A percentile compares a stretch with the other conserved stretches of the same genome.
Conservation (phyloP, 371 early-diverging fungal genomes). For the Thermomucor indicae-seudaticae region DNA sequence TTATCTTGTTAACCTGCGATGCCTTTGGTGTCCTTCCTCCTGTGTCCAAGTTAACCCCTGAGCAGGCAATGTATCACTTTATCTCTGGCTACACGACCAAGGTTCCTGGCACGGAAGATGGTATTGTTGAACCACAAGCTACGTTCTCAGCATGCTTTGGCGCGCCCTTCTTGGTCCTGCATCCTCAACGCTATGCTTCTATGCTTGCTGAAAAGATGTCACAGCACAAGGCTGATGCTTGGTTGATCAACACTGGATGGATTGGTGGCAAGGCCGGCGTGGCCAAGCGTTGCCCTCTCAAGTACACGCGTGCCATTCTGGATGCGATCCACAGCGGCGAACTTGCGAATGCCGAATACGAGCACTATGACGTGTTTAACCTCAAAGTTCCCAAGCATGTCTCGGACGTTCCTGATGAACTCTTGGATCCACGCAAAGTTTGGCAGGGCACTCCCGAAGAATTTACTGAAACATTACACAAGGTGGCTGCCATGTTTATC, state of each 20-base stretch:
- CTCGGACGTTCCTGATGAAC: slow-evolving; percentile 77
- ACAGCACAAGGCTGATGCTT: slow-evolving; percentile 81
- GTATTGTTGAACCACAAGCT: slow-evolving; percentile 85
- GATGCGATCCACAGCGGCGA: slow-evolving; percentile 95
- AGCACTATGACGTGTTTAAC: slow-evolving; percentile 80
- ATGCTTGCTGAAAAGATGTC: slow-evolving; percentile 94
- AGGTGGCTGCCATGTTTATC: slow-evolving; percentile 81
- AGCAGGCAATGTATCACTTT: slow-evolving; percentile 96
- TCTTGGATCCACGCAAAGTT: slow-evolving; percentile 84
- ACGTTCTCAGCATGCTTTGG: slow-evolving; percentile 95
- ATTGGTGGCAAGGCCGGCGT: slow-evolving; percentile 86
- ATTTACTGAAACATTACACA: slow-evolving; percentile 62
- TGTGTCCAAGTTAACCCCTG: slow-evolving; percentile 81
- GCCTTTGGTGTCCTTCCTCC: slow-evolving; percentile 97
- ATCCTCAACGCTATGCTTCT: slow-evolving; percentile 91
- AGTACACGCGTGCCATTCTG: slow-evolving; percentile 93
- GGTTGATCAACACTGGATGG: slow-evolving; percentile 98
- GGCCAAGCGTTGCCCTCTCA: slow-evolving; percentile 88
- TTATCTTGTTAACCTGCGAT: slow-evolving; percentile 93
- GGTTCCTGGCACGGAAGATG: slow-evolving; percentile 95
- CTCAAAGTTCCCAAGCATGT: slow-evolving; percentile 79
- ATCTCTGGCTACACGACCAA: slow-evolving; percentile 87
- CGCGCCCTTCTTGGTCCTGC: slow-evolving; percentile 94
- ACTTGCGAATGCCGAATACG: slow-evolving; percentile 78
- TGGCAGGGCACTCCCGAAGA: slow-evolving; percentile 77